Conservation (phyloP, 2,329 filamentous ascomycete genomes). For the Ophiostoma ips region DNA sequence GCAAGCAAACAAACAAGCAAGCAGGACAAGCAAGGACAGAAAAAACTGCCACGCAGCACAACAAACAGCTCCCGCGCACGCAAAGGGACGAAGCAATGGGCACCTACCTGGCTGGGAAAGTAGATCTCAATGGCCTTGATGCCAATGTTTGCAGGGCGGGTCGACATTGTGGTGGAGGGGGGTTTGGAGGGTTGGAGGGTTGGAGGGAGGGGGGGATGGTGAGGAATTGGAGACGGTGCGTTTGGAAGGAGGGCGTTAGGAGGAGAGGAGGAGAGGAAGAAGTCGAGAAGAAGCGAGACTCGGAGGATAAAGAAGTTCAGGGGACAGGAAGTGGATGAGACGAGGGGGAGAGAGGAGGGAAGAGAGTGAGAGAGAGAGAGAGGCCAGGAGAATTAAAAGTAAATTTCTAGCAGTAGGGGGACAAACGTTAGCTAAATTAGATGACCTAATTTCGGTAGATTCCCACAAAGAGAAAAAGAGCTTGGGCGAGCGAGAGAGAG, state of each 20-base stretch:
- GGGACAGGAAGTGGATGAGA: background rate
- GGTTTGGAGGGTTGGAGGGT: too few species aligned
- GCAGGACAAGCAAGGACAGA: too few species aligned
- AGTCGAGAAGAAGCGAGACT: background rate
- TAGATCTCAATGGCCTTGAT: constrained; percentile 90
- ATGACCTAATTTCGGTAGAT: background rate
- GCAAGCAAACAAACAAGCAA: background rate
- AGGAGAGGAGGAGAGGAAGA: background rate
- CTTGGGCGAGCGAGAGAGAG: background rate
- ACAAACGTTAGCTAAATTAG: background rate
- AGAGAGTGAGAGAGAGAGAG: background rate
- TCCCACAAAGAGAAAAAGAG: background rate
- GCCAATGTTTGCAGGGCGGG: constrained; percentile 74
- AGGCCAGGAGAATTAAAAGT: constrained; percentile 24
- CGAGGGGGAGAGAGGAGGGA: background rate
- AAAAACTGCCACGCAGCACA: background rate
- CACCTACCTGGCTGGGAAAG: constrained; percentile 67
- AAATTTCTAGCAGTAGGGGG: background rate
- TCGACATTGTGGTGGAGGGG: constrained; percentile 40
- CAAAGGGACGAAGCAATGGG: background rate
- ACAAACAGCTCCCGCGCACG: background rate
- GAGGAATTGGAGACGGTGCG: background rate
- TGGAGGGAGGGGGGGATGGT: background rate
- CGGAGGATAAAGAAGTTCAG: background rate
- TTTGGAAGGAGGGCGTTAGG: too few species aligned